These are phyloP conservation scores for Fusarium camptoceras DNA, from an alignment of 2,329 filamentous ascomycete genomes.

Conservation along the genomic window DNA sequence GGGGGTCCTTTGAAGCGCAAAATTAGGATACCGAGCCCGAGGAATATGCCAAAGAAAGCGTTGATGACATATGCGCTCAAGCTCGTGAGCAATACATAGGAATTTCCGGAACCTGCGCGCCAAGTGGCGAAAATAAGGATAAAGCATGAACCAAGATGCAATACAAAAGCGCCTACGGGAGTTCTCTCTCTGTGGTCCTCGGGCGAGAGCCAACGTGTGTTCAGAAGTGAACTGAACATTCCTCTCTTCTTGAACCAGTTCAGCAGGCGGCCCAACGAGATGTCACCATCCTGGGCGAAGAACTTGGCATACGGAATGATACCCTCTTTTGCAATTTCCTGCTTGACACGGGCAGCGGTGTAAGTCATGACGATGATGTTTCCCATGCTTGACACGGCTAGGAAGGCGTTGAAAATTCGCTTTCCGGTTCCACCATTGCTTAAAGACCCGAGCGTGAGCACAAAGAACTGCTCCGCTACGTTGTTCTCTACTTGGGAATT, in stretches of 20 bases:
- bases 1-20: slow-evolving; percentile 52
- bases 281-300: slow-evolving; percentile 56
- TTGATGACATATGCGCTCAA: slow-evolving; percentile 52
- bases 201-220: slow-evolving; percentile 49
- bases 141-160: slow-evolving; percentile 52
- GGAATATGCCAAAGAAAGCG: slow-evolving; percentile 51
- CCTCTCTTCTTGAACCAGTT: slow-evolving; percentile 49
- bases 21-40: slow-evolving; percentile 53
- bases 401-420: slow-evolving; percentile 60
- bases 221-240: slow-evolving; percentile 46
- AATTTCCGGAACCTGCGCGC: slow-evolving; percentile 36
- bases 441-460: slow-evolving; percentile 48
- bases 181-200: slow-evolving; percentile 53
- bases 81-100: slow-evolving; percentile 50
- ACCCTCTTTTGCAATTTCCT: slow-evolving; percentile 71
- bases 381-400: slow-evolving; percentile 66
- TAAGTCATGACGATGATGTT: slow-evolving; percentile 70
- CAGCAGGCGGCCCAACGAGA: slow-evolving; percentile 51
- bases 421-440: slow-evolving; percentile 44
- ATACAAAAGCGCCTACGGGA: slow-evolving; percentile 51
- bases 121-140: slow-evolving; percentile 53
- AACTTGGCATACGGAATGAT: slow-evolving; percentile 63
- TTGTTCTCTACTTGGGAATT: slow-evolving; percentile 21
- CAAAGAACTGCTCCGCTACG: slow-evolving; percentile 52
- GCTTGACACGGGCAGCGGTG: slow-evolving; percentile 66